Conservation (phyloP, 768 basidiomycete genomes). For the Termitomyces sp. region DNA sequence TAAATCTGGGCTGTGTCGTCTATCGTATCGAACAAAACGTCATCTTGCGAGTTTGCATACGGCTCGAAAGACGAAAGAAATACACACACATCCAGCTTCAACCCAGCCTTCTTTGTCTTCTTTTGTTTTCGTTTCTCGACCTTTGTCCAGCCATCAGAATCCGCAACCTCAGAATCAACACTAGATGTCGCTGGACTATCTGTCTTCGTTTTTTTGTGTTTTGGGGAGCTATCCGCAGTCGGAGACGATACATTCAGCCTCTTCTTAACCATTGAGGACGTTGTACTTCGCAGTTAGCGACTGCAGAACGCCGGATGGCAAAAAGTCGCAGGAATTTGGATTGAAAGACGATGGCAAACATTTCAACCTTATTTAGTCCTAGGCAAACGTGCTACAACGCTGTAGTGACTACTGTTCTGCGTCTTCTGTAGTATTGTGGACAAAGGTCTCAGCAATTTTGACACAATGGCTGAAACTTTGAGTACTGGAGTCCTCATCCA, state of each 20-base stretch:
- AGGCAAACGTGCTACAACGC: no score
- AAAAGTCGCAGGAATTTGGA: not conserved
- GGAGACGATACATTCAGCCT: slow-evolving; percentile 13
- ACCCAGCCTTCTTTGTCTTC: slow-evolving; percentile 55
- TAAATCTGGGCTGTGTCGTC: slow-evolving; percentile 64
- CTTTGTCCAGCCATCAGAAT: slow-evolving; percentile 53
- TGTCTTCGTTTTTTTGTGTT: slow-evolving; percentile 37
- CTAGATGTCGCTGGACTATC: slow-evolving; percentile 6
- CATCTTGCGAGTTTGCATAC: slow-evolving; percentile 6
- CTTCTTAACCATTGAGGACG: slow-evolving; percentile 8
- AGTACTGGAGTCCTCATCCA: no score
- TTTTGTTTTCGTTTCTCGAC: slow-evolving; percentile 71
- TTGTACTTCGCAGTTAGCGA: not conserved
- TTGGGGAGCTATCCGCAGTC: slow-evolving; percentile 4
- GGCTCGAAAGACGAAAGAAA: slow-evolving; percentile 5
- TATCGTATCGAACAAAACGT: slow-evolving; percentile 26
- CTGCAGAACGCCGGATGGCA: not conserved
- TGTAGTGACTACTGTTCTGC: no score
- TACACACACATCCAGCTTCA: slow-evolving; percentile 56
- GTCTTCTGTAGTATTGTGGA: no score
- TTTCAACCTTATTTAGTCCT: not conserved
- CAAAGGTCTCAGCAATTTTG: no score
- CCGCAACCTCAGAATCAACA: slow-evolving; percentile 2
- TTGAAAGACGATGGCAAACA: not conserved
- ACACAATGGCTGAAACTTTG: no score